Conservation (phyloP, 139 green algal genomes). For the Astrephomene gubernaculifera region DNA sequence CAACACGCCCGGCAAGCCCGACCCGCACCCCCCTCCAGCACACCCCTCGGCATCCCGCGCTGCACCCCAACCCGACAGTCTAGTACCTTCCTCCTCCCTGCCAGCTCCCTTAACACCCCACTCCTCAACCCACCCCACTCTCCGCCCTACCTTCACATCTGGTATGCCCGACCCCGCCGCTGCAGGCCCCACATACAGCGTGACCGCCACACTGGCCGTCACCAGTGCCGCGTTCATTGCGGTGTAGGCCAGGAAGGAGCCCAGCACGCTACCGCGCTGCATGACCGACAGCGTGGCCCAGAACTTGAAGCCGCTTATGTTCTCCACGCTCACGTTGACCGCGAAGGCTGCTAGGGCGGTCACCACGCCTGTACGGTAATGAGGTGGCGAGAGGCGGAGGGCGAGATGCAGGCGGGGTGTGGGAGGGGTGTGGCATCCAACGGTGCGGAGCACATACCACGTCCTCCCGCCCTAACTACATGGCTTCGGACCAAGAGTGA, state of each 20-base stretch:
- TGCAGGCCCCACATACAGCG: constrained; percentile 68
- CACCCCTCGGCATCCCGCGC: too few species aligned
- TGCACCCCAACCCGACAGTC: too few species aligned
- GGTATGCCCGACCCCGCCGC: constrained; percentile 85
- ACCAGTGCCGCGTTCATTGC: constrained; percentile 77
- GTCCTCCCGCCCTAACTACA: too few species aligned
- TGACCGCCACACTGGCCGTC: constrained; percentile 58
- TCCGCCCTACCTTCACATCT: constrained; percentile 78
- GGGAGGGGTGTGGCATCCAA: too few species aligned
- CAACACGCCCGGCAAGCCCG: too few species aligned
- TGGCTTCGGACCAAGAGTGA: too few species aligned
- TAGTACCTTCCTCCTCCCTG: too few species aligned
- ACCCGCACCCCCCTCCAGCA: too few species aligned
- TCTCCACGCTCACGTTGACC: constrained; percentile 88
- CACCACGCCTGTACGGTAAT: constrained; percentile 50
- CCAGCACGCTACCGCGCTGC: constrained; percentile 52
- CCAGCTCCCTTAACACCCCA: not conserved
- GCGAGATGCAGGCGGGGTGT: not conserved
- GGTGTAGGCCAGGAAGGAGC: constrained; percentile 66
- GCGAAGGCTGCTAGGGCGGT: constrained; percentile 72
- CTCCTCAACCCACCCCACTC: not conserved
- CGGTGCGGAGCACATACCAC: too few species aligned
- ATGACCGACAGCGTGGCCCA: constrained; percentile 72
- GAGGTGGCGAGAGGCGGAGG: too few species aligned
- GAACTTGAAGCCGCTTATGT: constrained; percentile 86